Conservation (phyloP, 2,329 filamentous ascomycete genomes). For the Podosphaera leucotricha region DNA sequence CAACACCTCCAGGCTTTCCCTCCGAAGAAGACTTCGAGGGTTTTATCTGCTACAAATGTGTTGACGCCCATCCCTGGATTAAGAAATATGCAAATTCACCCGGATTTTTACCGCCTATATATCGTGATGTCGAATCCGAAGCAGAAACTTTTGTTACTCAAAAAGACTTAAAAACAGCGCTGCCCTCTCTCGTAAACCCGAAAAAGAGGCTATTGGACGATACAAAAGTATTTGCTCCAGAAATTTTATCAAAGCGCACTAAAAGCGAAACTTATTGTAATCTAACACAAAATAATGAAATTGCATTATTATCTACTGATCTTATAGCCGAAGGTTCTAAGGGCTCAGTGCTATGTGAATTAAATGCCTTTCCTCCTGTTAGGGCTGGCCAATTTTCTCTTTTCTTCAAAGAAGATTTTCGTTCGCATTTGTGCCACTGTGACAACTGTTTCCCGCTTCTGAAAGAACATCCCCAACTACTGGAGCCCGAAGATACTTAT, state of each 20-base stretch:
- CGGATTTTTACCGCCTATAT: constrained; percentile 59
- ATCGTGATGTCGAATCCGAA: constrained; percentile 18
- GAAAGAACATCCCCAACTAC: constrained; percentile 48
- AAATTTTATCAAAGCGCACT: constrained; percentile 25
- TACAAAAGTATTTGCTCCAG: constrained; percentile 16
- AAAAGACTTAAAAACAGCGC: constrained; percentile 8
- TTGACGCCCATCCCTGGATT: constrained; percentile 75
- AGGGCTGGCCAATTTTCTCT: constrained; percentile 46
- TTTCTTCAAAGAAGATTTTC: constrained; percentile 61
- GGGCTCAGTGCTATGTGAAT: constrained; percentile 27
- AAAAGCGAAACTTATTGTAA: constrained; percentile 14
- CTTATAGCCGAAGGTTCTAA: neutral
- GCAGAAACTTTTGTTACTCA: constrained; percentile 11
- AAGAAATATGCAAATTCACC: constrained; percentile 60
- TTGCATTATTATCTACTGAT: neutral
- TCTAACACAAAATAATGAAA: neutral
- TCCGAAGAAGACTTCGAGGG: constrained; percentile 71
- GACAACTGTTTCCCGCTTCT: constrained; percentile 54
- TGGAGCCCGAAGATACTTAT: constrained; percentile 87
- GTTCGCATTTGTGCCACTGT: constrained; percentile 64
- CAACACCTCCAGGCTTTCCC: constrained; percentile 52
- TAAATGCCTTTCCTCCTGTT: constrained; percentile 30
- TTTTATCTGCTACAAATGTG: constrained; percentile 85
- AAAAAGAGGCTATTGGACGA: constrained; percentile 46
- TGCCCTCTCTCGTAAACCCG: constrained; percentile 9